Evolutionary conservation across 2,329 filamentous ascomycete genomes (phyloP).

Genomic region (Venturia carpophila): DNA sequence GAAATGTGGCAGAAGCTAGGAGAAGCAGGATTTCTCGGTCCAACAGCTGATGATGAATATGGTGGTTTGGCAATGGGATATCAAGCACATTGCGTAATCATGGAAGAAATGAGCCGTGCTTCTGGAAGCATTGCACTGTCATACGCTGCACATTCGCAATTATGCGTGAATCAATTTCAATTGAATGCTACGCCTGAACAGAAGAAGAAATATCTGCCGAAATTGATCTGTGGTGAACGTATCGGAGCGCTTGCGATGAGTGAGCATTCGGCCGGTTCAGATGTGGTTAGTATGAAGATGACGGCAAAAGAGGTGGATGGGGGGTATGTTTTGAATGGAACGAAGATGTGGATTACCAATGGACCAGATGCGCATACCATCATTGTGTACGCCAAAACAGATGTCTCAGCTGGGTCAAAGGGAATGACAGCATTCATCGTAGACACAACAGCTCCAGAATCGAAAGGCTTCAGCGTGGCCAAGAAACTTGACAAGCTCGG

Average conservation of each 20-base stretch:
- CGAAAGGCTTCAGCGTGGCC: conserved; percentile 69
- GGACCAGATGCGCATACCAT: conserved; percentile 86
- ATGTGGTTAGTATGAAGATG: conserved; percentile 94
- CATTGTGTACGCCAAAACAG: conserved; percentile 95
- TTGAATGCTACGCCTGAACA: conserved; percentile 76
- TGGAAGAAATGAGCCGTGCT: conserved; percentile 89
- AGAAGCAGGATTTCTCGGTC: conserved; percentile 80
- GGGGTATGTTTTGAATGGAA: conserved; percentile 77
- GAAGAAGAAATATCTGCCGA: conserved; percentile 73
- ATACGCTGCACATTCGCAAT: conserved; percentile 91
- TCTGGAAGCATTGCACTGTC: conserved; percentile 80
- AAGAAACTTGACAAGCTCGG: conserved; percentile 96
- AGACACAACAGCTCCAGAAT: conserved; percentile 44
- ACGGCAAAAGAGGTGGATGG: conserved; percentile 73
- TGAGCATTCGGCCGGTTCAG: conserved; percentile 81
- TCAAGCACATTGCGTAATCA: conserved; percentile 89
- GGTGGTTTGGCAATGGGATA: conserved; percentile 90
- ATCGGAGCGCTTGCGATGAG: conserved; percentile 92
- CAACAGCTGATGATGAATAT: conserved; percentile 87
- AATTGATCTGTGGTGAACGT: conserved; percentile 68
- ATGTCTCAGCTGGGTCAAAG: conserved; percentile 69
- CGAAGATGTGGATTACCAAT: conserved; percentile 99
- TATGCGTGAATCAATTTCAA: conserved; percentile 94
- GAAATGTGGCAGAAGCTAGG: conserved; percentile 93
- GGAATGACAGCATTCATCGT: conserved; percentile 95